Evolutionary conservation across 352 stramenopile species (phyloP).

Genomic region (Thraustotheca clavata): DNA sequence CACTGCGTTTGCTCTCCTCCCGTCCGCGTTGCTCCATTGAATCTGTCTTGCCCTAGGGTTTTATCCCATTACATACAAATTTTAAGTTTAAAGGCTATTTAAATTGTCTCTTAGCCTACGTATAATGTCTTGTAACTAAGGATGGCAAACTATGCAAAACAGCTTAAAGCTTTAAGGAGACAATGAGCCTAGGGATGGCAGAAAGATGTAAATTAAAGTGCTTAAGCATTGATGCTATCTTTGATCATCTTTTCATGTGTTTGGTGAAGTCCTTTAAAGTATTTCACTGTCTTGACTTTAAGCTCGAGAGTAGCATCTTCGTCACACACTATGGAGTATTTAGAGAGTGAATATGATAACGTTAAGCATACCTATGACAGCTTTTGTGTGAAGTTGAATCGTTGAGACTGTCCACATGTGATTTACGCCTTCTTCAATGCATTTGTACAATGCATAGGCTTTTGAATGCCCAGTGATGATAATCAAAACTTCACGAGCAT

Average conservation of each 20-base stretch:
- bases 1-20: constrained; percentile 9
- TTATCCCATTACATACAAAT: no score
- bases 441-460: constrained; percentile 81
- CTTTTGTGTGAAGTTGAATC: constrained; percentile 76
- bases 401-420: constrained; percentile 89
- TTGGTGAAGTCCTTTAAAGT: constrained; percentile 78
- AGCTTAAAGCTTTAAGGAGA: no score
- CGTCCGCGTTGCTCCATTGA: constrained; percentile 12
- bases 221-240: no score
- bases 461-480: constrained; percentile 84
- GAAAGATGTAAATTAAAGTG: no score
- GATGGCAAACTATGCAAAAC: no score
- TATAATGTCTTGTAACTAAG: no score
- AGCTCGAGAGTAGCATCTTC: constrained; percentile 85
- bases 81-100: no score
- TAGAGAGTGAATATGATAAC: neutral
- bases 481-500: constrained; percentile 76
- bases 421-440: constrained; percentile 84
- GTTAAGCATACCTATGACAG: constrained; percentile 48
- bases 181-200: no score
- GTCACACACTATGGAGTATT: constrained; percentile 52
- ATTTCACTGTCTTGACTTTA: constrained; percentile 87
- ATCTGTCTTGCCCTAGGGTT: no score
- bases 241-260: constrained; percentile 16
- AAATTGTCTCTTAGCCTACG: no score